These are phyloP conservation scores for Aspergillus sp. DNA, from an alignment of 2,329 filamentous ascomycete genomes.

Conservation along the genomic window DNA sequence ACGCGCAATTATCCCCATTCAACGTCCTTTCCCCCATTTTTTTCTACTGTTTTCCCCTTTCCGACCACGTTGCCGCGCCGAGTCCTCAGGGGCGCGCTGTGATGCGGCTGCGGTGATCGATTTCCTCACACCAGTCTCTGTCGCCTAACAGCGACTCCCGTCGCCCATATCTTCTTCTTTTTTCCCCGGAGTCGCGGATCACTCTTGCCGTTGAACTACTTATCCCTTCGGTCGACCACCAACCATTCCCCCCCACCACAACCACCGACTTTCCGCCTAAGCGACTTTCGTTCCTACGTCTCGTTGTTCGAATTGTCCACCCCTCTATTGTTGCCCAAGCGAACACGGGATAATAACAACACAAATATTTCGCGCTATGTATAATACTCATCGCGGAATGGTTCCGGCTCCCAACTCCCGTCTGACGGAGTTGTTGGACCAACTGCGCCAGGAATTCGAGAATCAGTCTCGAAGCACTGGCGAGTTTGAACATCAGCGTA, in stretches of 20 bases:
- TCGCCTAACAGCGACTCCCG: slow-evolving; percentile 7
- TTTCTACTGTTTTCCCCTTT: neutral
- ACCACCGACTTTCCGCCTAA: neutral
- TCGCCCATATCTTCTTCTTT: neutral
- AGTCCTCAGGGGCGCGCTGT: slow-evolving; percentile 24
- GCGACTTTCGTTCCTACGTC: neutral
- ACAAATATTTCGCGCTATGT: slow-evolving; percentile 61
- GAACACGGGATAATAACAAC: slow-evolving; percentile 4
- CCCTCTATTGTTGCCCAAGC: neutral
- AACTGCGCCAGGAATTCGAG: slow-evolving; percentile 89
- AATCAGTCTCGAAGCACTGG: slow-evolving; percentile 76
- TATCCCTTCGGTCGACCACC: too few relatives aligned
- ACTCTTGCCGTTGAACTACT: neutral
- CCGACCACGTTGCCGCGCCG: slow-evolving; percentile 15
- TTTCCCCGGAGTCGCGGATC: neutral
- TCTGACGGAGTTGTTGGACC: slow-evolving; percentile 87
- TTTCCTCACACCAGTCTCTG: slow-evolving; percentile 17
- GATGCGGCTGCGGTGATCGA: slow-evolving; percentile 27
- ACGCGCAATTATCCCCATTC: neutral
- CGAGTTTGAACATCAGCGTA: slow-evolving; percentile 92
- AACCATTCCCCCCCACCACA: neutral
- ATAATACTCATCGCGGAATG: slow-evolving; percentile 83
- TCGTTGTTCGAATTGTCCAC: neutral
- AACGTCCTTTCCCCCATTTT: neutral
- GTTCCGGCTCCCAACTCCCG: slow-evolving; percentile 70